Evolutionary conservation across 2,329 filamentous ascomycete species (phyloP), one percentile per base, ranked within the genome.

Genomic region (Venturia asperata): DNA sequence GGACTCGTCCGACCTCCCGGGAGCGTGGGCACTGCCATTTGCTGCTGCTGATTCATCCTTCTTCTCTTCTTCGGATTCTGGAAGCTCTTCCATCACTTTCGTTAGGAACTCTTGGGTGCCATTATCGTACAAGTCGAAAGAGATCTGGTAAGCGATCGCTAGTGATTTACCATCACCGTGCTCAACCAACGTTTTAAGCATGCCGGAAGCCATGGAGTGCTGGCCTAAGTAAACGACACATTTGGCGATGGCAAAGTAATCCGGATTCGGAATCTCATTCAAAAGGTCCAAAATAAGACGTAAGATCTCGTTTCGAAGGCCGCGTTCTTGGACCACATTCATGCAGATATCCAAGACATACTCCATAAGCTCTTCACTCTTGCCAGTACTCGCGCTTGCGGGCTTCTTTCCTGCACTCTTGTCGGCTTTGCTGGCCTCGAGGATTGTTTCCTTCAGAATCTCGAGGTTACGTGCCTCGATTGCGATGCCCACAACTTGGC

Each of bases 221-320:
- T 96, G 90, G 74, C 96, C 89, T 21, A 99, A 84, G 72, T 97
- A 97, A 45, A 99, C 93, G 39, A 96, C 94, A 72, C 94, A 99
- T 77, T 95, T 96, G 62, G 94, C 93, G 71, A 99, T 97, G 24
- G 94, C 91, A 76, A 99, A 99, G 77, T 96, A 97, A 75, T 99
- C 94, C 0, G 94, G 94, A 67, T 85, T 91, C 1, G 92, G 90
- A 65, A 96, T 94, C 66, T 95, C 91, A 78, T 89, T 96, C 67
- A 99, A 82, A n/a, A 99, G 85, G 67, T 93, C 90, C n/a, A 99
- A 86, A 65, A 99, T 94, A 58, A 99, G 83, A 71, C 89, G 88
- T 66, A 99, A 78, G 64, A 99, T 97, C 80, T 94, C 84, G 71
- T 87, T 87, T 68, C 94, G 87, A 72, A 97, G 85, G 61, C 87